phyloP scores from a whole-genome alignment of 2,329 filamentous ascomycete genomes.

The Cladosporium colombiae region DNA sequence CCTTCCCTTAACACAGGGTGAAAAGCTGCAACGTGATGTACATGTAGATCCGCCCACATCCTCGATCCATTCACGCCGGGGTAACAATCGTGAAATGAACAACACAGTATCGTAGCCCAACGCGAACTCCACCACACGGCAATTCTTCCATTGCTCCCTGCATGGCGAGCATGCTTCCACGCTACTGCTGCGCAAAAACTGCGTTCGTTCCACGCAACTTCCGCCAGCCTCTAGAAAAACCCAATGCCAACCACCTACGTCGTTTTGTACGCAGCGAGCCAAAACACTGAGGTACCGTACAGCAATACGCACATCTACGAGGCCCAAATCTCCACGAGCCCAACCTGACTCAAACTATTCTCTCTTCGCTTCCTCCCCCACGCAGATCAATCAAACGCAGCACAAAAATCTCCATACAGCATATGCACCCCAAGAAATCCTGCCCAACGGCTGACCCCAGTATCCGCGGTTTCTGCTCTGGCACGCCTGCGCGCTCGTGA shows the following conservation, averaged over 20 bases:
- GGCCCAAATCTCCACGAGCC: neutral
- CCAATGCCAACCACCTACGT: neutral
- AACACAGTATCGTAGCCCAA: neutral
- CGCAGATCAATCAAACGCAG: neutral
- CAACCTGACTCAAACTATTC: neutral
- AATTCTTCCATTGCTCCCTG: neutral
- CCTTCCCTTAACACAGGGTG: constrained; percentile 6
- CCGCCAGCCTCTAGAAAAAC: neutral
- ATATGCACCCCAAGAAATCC: neutral
- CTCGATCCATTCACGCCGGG: neutral
- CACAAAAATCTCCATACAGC: neutral
- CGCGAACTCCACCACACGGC: neutral
- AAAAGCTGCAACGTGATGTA: neutral
- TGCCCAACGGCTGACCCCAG: neutral
- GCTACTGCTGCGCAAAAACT: neutral
- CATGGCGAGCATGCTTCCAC: neutral
- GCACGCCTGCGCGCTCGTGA: neutral
- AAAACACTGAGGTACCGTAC: neutral
- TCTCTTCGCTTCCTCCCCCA: neutral
- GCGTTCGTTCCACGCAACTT: neutral
- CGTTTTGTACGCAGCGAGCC: neutral
- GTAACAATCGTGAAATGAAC: neutral
- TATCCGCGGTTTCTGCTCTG: too few species aligned
- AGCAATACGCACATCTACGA: too few species aligned
- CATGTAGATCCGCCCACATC: neutral